Conservation (phyloP, 176 grass and related monocot species). For the Rhynchospora tenuis region DNA sequence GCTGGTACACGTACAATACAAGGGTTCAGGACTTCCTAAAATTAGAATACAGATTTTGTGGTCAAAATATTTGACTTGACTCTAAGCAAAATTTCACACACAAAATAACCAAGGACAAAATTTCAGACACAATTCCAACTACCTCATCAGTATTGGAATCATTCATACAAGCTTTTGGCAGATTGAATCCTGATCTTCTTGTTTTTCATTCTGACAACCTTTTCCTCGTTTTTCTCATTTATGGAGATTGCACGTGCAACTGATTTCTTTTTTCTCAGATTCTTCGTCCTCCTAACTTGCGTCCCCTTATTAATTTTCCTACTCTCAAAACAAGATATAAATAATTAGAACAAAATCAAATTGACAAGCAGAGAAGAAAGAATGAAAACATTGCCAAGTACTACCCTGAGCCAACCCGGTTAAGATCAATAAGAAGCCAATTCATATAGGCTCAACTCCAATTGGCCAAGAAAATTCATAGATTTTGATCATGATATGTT, state of each 20-base stretch:
- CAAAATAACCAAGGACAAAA: neutral
- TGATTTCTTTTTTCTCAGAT: slow-evolving; percentile 61
- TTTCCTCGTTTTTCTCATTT: slow-evolving; percentile 62
- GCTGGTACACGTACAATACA: neutral
- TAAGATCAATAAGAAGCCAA: neutral
- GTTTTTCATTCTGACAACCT: slow-evolving; percentile 54
- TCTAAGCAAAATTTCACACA: neutral
- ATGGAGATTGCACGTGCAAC: slow-evolving; percentile 49
- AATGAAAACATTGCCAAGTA: neutral
- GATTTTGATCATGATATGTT: neutral
- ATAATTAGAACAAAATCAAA: neutral
- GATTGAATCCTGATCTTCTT: slow-evolving; percentile 71
- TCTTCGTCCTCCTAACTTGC: slow-evolving; percentile 53
- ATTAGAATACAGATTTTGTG: neutral
- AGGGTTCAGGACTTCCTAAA: neutral
- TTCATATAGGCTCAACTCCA: neutral
- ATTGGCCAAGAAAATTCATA: neutral
- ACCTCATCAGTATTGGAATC: neutral
- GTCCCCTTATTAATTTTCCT: slow-evolving; percentile 83
- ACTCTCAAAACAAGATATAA: slow-evolving; percentile 12
- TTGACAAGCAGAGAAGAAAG: neutral
- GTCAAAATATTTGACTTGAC: neutral
- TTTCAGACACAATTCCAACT: neutral
- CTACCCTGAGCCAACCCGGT: neutral
- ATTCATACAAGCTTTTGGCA: slow-evolving; percentile 81